Base-by-base conservation (phyloP, 139 green algal species). In the Chlamydomonas schloesseri region DNA sequence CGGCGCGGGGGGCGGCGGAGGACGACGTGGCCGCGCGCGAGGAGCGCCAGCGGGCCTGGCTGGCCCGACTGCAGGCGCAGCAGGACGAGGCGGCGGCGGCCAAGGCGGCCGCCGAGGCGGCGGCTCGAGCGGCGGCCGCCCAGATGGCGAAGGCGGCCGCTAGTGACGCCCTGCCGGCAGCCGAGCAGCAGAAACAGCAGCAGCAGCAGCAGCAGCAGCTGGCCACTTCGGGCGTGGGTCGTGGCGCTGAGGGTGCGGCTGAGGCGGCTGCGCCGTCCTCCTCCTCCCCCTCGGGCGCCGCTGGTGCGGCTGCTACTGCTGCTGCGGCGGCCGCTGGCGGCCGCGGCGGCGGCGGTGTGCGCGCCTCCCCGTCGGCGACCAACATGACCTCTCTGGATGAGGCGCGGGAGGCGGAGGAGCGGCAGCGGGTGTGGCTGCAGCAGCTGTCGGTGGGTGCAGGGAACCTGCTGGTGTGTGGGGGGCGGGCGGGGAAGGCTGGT, bases 391-490 rank as follows among this genome's bases (percentile, higher is more conserved):
- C 57, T 15, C 75, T 82, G 57, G 33, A n/a, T 21, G 75, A 71
- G 57, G 75, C 75, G 24, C 75, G 62, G 34, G 75, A 82, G 75
- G 75, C 75, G 75, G 75, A 82, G 55, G 57, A 82, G 75, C 75
- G 75, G 34, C 75, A 82, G 75, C 75, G 75, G 57, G 31, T 36
- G 36, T 82, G 75, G 75, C 57, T 82, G 75, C 75, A 82, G 75
- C 75, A 82, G 75, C 57, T 82, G 75, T 69, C 73, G 73, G 73
- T 80, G 29, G 11, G 73, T 80, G n/a, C 68, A 8, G 42, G 42
- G n/a, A n/a, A n/a, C n/a, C n/a, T 8, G 42, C 42, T 5, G 42
- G 42, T 50, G 42, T n/a, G n/a, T n/a, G n/a, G n/a, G n/a, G n/a
- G n/a, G n/a, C n/a, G n/a, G n/a, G n/a, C n/a, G n/a, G n/a, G n/a